Conservation (phyloP, 106 monocot genomes). For the Dendrobium officinale region DNA sequence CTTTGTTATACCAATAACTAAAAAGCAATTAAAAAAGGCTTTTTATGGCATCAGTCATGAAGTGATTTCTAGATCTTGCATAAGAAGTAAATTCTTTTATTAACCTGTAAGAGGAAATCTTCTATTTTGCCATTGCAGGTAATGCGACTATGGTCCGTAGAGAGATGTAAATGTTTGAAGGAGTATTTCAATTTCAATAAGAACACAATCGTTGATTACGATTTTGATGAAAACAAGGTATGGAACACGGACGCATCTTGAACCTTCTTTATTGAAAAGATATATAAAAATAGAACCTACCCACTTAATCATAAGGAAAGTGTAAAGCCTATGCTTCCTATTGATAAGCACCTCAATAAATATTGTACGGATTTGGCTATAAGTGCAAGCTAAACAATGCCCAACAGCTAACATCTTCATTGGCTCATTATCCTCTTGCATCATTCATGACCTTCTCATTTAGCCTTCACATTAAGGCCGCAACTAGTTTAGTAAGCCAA, state of each 20-base stretch:
- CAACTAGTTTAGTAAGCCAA: too few relatives aligned
- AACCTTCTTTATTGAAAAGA: too few relatives aligned
- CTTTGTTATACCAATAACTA: not conserved
- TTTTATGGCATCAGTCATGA: not conserved
- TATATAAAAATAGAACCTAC: too few relatives aligned
- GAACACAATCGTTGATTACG: conserved; percentile 50
- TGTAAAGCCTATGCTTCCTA: too few relatives aligned
- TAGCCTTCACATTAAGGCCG: too few relatives aligned
- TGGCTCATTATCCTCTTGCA: too few relatives aligned
- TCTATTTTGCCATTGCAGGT: conserved; percentile 26
- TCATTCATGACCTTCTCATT: too few relatives aligned
- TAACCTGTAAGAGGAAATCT: not conserved
- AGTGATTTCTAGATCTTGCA: not conserved
- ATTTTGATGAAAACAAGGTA: conserved; percentile 96
- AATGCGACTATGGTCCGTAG: conserved; percentile 74
- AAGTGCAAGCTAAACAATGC: too few relatives aligned
- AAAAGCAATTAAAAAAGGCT: not conserved
- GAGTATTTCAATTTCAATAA: conserved; percentile 40
- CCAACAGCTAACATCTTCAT: too few relatives aligned
- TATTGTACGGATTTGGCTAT: too few relatives aligned
- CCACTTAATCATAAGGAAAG: too few relatives aligned
- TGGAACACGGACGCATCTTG: not conserved
- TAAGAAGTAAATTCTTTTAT: not conserved
- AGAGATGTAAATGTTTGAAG: conserved; percentile 58
- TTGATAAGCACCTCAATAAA: too few relatives aligned